Conservation (phyloP, 148 eudicot species). For the Silene latifolia region DNA sequence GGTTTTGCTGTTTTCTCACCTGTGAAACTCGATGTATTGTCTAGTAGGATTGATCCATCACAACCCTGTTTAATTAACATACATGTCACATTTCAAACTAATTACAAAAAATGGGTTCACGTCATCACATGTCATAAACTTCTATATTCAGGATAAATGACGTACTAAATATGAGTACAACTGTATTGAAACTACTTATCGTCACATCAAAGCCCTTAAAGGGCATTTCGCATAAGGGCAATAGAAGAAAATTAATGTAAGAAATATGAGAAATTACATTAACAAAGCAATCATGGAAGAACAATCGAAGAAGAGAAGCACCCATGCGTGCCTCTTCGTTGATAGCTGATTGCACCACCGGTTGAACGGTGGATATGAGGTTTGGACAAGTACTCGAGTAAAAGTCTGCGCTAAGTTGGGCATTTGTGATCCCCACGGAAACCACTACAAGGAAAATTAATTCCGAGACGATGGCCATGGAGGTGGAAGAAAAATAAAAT, state of each 20-base stretch:
- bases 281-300: conserved; percentile 91
- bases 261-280: conserved; percentile 43
- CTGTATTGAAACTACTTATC: no score
- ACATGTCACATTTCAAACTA: no score
- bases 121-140: no score
- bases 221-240: no score
- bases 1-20: conserved; percentile 75
- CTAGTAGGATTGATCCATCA: conserved; percentile 74
- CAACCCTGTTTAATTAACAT: conserved; percentile 52
- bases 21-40: conserved; percentile 49
- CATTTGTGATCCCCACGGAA: conserved; percentile 51
- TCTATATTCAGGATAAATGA: no score
- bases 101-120: no score
- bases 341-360: conserved; percentile 53
- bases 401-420: conserved; percentile 56
- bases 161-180: no score
- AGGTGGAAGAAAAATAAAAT: conserved; percentile 21
- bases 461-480: conserved; percentile 11
- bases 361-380: conserved; percentile 36
- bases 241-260: no score
- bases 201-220: no score
- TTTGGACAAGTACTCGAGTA: conserved; percentile 73
- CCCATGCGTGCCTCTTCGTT: conserved; percentile 75
- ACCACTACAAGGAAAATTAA: conserved; percentile 27
- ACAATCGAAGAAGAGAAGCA: conserved; percentile 78